Conservation (phyloP, 1,284 basidiomycete species). For the Cryptococcus floricola region DNA sequence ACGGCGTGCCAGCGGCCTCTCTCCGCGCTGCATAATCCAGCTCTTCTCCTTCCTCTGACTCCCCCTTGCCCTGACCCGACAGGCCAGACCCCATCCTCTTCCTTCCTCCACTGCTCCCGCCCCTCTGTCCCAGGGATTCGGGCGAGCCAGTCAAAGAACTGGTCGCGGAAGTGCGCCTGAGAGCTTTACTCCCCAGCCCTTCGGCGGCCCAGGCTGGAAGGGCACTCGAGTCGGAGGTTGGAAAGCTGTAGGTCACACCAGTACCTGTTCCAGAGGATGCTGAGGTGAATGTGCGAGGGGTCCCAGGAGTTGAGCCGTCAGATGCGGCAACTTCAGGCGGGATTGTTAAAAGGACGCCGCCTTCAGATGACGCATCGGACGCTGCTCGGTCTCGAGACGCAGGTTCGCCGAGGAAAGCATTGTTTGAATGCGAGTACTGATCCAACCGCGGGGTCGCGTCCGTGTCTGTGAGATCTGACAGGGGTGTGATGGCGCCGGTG, state of each 20-base stretch:
- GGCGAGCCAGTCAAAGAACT: background rate
- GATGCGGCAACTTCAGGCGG: background rate
- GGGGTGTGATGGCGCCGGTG: background rate
- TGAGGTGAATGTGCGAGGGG: slow-evolving; percentile 10
- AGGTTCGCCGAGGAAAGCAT: slow-evolving; percentile 2
- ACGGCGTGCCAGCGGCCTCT: slow-evolving; percentile 9
- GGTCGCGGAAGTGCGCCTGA: background rate
- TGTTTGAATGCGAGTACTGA: slow-evolving; percentile 1
- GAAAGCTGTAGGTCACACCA: slow-evolving; percentile 28
- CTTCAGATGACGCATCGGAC: slow-evolving; percentile 2
- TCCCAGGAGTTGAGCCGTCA: slow-evolving; percentile 4
- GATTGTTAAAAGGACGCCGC: too few relatives aligned
- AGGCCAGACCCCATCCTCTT: background rate
- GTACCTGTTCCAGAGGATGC: slow-evolving; percentile 7
- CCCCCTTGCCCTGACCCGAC: background rate
- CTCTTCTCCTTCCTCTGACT: background rate
- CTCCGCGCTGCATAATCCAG: background rate
- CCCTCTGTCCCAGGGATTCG: background rate
- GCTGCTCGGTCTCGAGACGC: background rate
- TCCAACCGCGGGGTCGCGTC: background rate
- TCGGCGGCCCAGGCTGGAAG: slow-evolving; percentile 23
- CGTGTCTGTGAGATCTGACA: background rate
- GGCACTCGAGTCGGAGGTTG: slow-evolving; percentile 8
- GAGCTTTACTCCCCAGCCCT: slow-evolving; percentile 15
- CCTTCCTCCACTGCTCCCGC: background rate